Conservation (phyloP, 306 rosid species). For the Gleditsia sinensis region DNA sequence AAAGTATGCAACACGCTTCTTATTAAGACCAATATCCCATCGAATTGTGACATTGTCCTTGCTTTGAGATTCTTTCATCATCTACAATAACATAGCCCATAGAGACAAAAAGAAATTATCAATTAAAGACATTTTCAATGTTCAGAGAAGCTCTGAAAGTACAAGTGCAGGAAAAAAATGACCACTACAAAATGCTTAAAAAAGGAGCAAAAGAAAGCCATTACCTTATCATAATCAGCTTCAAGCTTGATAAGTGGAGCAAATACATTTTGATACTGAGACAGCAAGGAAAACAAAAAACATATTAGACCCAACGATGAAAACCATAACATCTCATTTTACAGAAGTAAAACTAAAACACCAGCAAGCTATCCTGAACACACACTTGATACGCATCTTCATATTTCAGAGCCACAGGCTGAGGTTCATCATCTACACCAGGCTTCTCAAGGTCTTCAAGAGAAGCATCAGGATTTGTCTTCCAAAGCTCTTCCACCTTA, state of each 20-base stretch:
- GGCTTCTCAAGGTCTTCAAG: constrained; percentile 99
- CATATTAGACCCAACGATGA: constrained; percentile 16
- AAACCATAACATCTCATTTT: constrained; percentile 1
- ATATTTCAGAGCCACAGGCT: constrained; percentile 85
- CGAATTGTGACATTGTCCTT: constrained; percentile 70
- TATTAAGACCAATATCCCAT: constrained; percentile 79
- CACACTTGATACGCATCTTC: constrained; percentile 98
- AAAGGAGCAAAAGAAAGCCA: not conserved
- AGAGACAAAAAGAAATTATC: not conserved
- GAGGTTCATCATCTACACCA: constrained; percentile 99
- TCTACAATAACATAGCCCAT: constrained; percentile 37
- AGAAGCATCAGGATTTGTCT: constrained; percentile 96
- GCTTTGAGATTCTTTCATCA: constrained; percentile 84
- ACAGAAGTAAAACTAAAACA: not conserved
- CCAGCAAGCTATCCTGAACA: constrained; percentile 17
- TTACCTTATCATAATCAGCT: constrained; percentile 78
- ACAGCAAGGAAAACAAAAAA: constrained; percentile 17
- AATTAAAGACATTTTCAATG: not conserved
- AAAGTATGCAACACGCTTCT: constrained; percentile 76
- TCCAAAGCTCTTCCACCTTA: constrained; percentile 97
- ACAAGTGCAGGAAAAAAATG: not conserved
- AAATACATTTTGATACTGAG: constrained; percentile 73
- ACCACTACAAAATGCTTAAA: not conserved
- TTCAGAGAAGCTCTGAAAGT: not conserved
- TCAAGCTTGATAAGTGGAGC: constrained; percentile 78